phyloP scores from a whole-genome alignment of 148 eudicot species.

The Camellia lanceoleosa region DNA sequence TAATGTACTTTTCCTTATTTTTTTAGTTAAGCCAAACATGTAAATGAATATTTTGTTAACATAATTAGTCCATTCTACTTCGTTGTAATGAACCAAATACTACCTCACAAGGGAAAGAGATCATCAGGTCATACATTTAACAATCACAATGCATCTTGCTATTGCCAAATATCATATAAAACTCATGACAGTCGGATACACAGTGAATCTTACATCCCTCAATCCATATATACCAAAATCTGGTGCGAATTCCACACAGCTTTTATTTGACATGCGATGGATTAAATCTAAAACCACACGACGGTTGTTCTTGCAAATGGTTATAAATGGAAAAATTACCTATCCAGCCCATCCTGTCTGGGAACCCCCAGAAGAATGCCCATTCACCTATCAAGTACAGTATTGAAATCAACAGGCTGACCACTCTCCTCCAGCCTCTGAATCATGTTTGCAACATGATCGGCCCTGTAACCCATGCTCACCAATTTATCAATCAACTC shows the following conservation, averaged over 20 bases:
- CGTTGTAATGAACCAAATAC: no score
- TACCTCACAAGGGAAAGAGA: no score
- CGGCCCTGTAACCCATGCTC: constrained; percentile 93
- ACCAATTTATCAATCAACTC: constrained; percentile 90
- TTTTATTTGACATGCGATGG: constrained; percentile 40
- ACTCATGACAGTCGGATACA: constrained; percentile 18
- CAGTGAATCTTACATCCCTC: constrained; percentile 32
- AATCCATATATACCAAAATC: constrained; percentile 34
- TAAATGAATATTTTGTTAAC: no score
- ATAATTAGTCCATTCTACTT: no score
- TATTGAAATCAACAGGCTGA: constrained; percentile 78
- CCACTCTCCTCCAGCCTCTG: constrained; percentile 96
- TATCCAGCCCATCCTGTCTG: constrained; percentile 77
- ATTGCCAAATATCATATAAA: not conserved
- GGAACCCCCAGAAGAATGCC: constrained; percentile 70
- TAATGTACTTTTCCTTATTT: no score
- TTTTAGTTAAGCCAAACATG: no score
- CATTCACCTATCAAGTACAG: constrained; percentile 91
- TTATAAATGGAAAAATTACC: not conserved
- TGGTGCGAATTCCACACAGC: constrained; percentile 26
- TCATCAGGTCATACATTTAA: no score
- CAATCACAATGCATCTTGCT: not conserved
- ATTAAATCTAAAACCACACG: constrained; percentile 29
- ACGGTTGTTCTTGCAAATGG: constrained; percentile 7
- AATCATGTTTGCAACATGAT: constrained; percentile 68